Percentiles rank a stretch among this genome's conserved stretches.
phyloP scores from a whole-genome alignment of 352 stramenopile genomes.

The Globisporangium cylindrosporum region DNA sequence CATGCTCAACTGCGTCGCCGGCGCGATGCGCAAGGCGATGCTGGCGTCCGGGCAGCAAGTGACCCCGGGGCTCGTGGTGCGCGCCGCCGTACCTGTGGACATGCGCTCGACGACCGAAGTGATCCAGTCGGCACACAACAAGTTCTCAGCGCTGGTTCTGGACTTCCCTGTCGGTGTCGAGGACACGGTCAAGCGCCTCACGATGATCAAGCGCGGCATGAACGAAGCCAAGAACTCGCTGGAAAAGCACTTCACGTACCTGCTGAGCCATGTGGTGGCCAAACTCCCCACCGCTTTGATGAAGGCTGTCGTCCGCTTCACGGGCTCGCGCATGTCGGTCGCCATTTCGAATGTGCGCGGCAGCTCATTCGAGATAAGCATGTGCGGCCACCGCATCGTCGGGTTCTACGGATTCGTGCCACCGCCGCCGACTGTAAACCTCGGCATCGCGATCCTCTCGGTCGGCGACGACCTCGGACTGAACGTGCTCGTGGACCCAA shows the following conservation, averaged over 20 bases:
- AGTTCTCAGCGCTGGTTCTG: slow-evolving; percentile 75
- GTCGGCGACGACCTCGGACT: slow-evolving; percentile 67
- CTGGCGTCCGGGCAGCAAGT: slow-evolving; percentile 35
- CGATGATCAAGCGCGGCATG: slow-evolving; percentile 49
- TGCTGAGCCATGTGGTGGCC: slow-evolving; percentile 51
- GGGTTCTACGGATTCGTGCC: slow-evolving; percentile 76
- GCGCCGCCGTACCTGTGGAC: slow-evolving; percentile 73
- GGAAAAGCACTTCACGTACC: slow-evolving; percentile 78
- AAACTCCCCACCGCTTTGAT: slow-evolving; percentile 52
- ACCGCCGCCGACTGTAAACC: slow-evolving; percentile 74
- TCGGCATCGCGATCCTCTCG: slow-evolving; percentile 71
- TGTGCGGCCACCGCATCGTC: slow-evolving; percentile 53
- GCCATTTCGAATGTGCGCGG: slow-evolving; percentile 69
- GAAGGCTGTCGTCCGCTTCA: slow-evolving; percentile 50
- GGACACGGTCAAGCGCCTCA: slow-evolving; percentile 48
- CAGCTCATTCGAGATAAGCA: slow-evolving; percentile 41
- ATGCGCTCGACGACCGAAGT: slow-evolving; percentile 71
- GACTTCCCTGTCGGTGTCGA: slow-evolving; percentile 63
- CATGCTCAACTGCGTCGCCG: slow-evolving; percentile 74
- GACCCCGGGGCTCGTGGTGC: slow-evolving; percentile 46
- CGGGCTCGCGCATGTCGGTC: slow-evolving; percentile 55
- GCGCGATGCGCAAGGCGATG: slow-evolving; percentile 73
- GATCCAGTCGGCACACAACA: slow-evolving; percentile 62
- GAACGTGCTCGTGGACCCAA: slow-evolving; percentile 74
- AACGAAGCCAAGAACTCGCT: slow-evolving; percentile 77